Evolutionary conservation across 768 basidiomycete genomes (phyloP).

Genomic region (Amanita rimosa): DNA sequence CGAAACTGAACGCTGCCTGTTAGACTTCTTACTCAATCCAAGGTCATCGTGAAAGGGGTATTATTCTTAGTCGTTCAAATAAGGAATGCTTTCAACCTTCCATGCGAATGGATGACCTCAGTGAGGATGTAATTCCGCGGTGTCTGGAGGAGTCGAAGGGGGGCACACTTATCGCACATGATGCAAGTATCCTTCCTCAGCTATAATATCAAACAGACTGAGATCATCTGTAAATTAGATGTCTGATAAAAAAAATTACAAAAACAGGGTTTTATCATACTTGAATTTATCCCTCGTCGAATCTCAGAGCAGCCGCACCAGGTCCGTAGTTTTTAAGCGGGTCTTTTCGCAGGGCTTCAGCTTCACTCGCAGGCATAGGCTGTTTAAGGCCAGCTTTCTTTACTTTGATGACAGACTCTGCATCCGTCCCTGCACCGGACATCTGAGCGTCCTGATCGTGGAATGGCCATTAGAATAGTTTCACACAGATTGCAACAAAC

Average conservation of each 20-base stretch:
- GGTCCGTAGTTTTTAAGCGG: constrained; percentile 65
- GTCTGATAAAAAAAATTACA: too few species aligned
- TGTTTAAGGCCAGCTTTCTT: constrained; percentile 38
- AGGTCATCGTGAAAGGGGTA: neutral
- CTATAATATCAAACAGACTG: too few species aligned
- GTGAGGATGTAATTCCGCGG: constrained; percentile 5
- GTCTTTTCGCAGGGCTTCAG: constrained; percentile 68
- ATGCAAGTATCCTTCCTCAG: too few species aligned
- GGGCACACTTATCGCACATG: neutral
- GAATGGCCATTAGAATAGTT: neutral
- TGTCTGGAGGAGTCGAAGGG: neutral
- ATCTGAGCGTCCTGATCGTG: neutral
- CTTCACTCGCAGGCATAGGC: constrained; percentile 42
- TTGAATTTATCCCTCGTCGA: constrained; percentile 6
- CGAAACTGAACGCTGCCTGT: neutral
- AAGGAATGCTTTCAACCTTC: neutral
- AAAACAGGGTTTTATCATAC: neutral
- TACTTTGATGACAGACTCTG: constrained; percentile 59
- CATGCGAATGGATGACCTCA: neutral
- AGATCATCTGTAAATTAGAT: neutral
- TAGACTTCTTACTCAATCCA: neutral
- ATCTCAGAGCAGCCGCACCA: constrained; percentile 4
- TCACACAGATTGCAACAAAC: neutral
- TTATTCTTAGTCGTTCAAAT: neutral
- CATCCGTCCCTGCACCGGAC: constrained; percentile 17